These are phyloP conservation scores for Kockiozyma suomiensis DNA, from an alignment of 805 yeast genomes.

Conservation along the genomic window DNA sequence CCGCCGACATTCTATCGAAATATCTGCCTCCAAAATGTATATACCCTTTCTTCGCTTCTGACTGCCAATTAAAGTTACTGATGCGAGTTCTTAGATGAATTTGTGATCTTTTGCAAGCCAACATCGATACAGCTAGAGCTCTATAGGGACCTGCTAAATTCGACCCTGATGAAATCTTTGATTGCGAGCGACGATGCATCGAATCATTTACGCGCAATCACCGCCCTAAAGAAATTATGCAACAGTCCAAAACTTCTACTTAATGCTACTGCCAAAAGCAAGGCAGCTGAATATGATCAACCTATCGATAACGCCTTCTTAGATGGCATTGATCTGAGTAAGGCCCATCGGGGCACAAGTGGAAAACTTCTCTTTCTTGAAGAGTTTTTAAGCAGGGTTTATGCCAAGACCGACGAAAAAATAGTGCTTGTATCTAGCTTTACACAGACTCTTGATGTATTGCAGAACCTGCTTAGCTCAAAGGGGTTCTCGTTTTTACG, in stretches of 20 bases:
- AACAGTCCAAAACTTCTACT: conserved; percentile 71
- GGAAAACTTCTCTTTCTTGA: conserved; percentile 71
- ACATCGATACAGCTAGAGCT: conserved; percentile 59
- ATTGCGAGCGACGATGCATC: conserved; percentile 39
- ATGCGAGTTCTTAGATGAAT: conserved; percentile 52
- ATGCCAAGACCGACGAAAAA: conserved; percentile 59
- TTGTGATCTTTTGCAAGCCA: conserved; percentile 77
- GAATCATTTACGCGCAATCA: conserved; percentile 65
- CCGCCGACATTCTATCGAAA: conserved; percentile 55
- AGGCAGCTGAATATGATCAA: not conserved
- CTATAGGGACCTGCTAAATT: conserved; percentile 54
- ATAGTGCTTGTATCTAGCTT: conserved; percentile 84
- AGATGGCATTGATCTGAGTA: conserved; percentile 11
- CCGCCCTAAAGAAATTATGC: conserved; percentile 75
- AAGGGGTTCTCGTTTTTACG: conserved; percentile 58
- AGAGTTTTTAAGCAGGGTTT: conserved; percentile 56
- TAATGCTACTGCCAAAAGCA: not conserved
- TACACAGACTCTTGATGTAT: conserved; percentile 80
- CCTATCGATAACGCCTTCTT: conserved; percentile 9
- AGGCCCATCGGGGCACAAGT: conserved; percentile 37
- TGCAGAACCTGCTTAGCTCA: conserved; percentile 59
- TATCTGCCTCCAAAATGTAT: conserved; percentile 65
- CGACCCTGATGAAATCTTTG: conserved; percentile 42
- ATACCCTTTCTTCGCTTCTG: not conserved
- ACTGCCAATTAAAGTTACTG: not conserved